A percentile compares a stretch with the other conserved stretches of the same genome.
Evolutionary conservation across 805 yeast genomes (phyloP).

Genomic region (Lachancea thermotolerans): DNA sequence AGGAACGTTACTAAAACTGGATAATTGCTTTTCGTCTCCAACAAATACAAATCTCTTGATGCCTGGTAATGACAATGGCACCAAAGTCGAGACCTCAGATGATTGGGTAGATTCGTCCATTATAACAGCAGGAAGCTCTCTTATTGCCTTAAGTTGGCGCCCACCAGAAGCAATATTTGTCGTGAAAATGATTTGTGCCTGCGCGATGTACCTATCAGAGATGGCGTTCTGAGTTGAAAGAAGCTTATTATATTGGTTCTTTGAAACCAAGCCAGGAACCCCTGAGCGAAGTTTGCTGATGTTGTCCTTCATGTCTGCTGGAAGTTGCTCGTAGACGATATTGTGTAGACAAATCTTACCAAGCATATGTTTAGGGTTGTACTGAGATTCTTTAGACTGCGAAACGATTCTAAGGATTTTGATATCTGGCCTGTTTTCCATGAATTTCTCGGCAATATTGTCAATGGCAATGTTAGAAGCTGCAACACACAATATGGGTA

Average conservation of each 20-base stretch:
- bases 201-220: slow-evolving; percentile 46
- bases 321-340: slow-evolving; percentile 45
- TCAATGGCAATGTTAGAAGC: slow-evolving; percentile 73
- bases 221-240: slow-evolving; percentile 39
- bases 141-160: slow-evolving; percentile 48
- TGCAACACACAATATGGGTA: slow-evolving; percentile 66
- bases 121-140: slow-evolving; percentile 56
- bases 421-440: slow-evolving; percentile 42
- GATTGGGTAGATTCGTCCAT: slow-evolving; percentile 80
- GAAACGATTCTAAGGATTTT: slow-evolving; percentile 52
- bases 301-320: slow-evolving; percentile 39
- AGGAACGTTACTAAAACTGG: slow-evolving; percentile 65
- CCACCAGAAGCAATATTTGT: slow-evolving; percentile 73
- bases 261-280: slow-evolving; percentile 35
- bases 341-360: slow-evolving; percentile 59
- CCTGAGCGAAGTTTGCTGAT: slow-evolving; percentile 39
- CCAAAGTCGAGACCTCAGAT: slow-evolving; percentile 63
- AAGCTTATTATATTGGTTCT: slow-evolving; percentile 45
- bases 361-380: slow-evolving; percentile 49
- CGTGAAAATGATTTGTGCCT: slow-evolving; percentile 64
- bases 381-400: slow-evolving; percentile 54
- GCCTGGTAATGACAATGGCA: slow-evolving; percentile 64
- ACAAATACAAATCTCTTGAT: slow-evolving; percentile 62
- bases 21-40: slow-evolving; percentile 71
- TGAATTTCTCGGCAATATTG: slow-evolving; percentile 63